Base-by-base conservation (phyloP, 371 early-diverging fungal species). In the Zancudomyces culisetae region DNA sequence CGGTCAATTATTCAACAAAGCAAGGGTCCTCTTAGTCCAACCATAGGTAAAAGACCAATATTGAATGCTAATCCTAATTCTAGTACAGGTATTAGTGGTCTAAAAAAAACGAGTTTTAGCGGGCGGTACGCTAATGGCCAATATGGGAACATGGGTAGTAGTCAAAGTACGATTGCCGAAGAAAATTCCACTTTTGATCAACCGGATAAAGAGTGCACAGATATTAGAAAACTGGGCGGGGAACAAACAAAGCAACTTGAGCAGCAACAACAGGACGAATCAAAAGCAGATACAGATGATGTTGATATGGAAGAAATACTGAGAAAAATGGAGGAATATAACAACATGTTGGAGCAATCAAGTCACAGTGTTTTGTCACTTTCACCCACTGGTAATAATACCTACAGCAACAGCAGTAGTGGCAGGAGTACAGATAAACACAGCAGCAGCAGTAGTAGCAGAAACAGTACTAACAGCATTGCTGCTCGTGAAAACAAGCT, bases 261-360 rank as follows among this genome's bases (percentile, higher is more conserved):
- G 6, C 10, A 35, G 6, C n/a, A n/a, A n/a, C n/a, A n/a, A n/a
- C n/a, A n/a, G n/a, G n/a, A n/a, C n/a, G n/a, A n/a, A n/a, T n/a
- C n/a, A n/a, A n/a, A n/a, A n/a, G 35, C 10, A 6, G 35, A 35
- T 10, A 15, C 15, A 15, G 24, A 10, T 45, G 66, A 55, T 12
- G 35, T 52, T 3, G 65, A 65, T 45, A 58, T 65, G n/a, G 66
- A 65, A 27, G 42, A 39, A 42, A 49, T 65, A 50, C 43, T 65
- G 24, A 42, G 47, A 18, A 54, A 51, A 27, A 65, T 65, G 65
- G 65, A 65, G 28, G 58, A 55, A 57, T 65, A 65, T 54, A 65
- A 65, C 47, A 47, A 60, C 3, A 57, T 56, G 55, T 49, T 65
- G 15, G 48, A 24, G 26, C 24, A 48, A 27, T 23, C 48, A 6